Evolutionary conservation across 129 eudicot genomes (phyloP), one percentile per base, ranked within the genome.

Genomic region (Rutidosis leptorrhynchoides): DNA sequence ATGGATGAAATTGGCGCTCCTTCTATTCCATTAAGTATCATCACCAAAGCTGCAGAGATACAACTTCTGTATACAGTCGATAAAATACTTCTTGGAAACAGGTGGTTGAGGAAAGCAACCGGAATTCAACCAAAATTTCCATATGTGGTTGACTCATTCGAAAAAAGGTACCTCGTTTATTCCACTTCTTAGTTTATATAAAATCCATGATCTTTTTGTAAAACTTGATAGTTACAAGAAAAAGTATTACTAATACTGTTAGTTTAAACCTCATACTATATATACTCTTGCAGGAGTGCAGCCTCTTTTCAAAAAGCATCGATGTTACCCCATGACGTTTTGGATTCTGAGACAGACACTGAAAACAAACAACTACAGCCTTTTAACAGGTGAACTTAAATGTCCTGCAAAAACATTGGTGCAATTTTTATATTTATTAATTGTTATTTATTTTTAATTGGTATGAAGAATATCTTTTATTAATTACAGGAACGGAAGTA

Each of bases 91-190:
- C 89, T 92, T 46, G 98, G 98, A 49, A 92, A 92, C 69, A 80
- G 89, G 77, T 92, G 98, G 98, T 56, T 88, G 79, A 81, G 98
- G 28, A 92, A 88, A 74, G 98, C 87, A 63, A 84, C 89, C 45
- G 98, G 98, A 67, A 88, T 92, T 74, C 98, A 92, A 72, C 98
- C 96, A 19, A 92, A 88, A 72, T 83, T 83, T 67, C 96, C 95
- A 0, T 92, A 92, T 53, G 68, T 88, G 75, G 95, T 92, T n/a
- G 98, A 92, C 76, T 85, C 98, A 21, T 92, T 92, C 66, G 95
- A 92, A 76, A 85, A 80, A 74, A 92, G 93, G 98, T 92, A 91
- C 69, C 21, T 8, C 19, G 21, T 35, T 9, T 59, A 26, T 24
- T 4, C 46, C 46, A 2, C 62, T 11, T 25, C 62, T 49, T 17